Base-by-base conservation (phyloP, 225 moss, liverwort and hornwort species). In the Marchantia polymorpha region DNA sequence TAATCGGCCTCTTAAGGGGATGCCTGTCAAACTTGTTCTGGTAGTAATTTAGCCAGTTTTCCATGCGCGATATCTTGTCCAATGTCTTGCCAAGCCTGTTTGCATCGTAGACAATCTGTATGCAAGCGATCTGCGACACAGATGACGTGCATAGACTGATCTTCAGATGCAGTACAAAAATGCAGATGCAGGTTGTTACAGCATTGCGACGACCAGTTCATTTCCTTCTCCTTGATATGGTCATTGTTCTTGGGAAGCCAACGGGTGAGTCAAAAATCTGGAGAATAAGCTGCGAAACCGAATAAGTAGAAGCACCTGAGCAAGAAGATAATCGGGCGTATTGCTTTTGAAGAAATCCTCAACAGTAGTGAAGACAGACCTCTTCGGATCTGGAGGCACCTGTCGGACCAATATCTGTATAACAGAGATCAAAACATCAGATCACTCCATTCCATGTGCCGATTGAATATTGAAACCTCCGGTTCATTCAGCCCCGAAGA, bases 1-100 rank as follows among this genome's bases (percentile, higher is more conserved):
- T 92, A 48, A 51, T 78, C 19, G 91, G 91, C 30, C 81, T 88
- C 17, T 76, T 29, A 4, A 56, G 4, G 3, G 83, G 63, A 20
- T 88, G 87, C 63, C 83, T 88, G 51, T 87, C 85, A 17, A 76
- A 87, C 79, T 91, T 87, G 27, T 88, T 68, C 80, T 89, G 73
- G 79, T 86, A 96, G 68, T 88, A 96, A 10, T 88, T 85, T n/a
- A 94, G 81, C 96, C 96, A 92, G 56, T 96, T 90, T 83, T 88
- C 87, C 60, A 83, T 8, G 1, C 64, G 23, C 55, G 84, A 79
- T 76, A 78, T 86, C 77, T 70, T 79, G 47, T 56, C 68, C 7
- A 93, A 60, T 26, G 88, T 46, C 0, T 12, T 82, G 31, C 90
- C 86, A 16, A 95, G 77, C 74, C 78, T 81, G 72, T 91, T 95